Conservation (phyloP, 371 early-diverging fungal genomes). For the Mucor irregularis region DNA sequence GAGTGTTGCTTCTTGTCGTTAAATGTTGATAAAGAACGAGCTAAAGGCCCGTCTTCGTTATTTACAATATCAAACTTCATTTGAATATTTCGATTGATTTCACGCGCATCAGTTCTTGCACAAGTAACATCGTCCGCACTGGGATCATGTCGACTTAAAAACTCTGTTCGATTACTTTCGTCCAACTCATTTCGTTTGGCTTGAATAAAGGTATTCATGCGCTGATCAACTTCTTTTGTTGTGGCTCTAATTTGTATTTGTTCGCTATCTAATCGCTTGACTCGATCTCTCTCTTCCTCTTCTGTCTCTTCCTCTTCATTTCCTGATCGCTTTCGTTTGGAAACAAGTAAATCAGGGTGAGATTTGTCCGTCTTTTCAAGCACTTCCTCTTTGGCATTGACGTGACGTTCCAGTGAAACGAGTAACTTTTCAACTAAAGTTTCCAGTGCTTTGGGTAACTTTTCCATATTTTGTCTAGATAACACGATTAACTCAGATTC, state of each 20-base stretch:
- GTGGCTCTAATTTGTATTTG: constrained; percentile 53
- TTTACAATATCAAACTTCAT: constrained; percentile 81
- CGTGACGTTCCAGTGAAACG: constrained; percentile 35
- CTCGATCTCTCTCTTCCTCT: constrained; percentile 29
- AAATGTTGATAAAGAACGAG: constrained; percentile 47
- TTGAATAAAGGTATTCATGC: constrained; percentile 61
- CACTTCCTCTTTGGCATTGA: constrained; percentile 30
- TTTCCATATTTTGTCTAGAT: constrained; percentile 32
- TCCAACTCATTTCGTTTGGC: constrained; percentile 67
- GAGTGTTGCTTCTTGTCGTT: constrained; percentile 6
- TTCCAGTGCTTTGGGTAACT: constrained; percentile 37
- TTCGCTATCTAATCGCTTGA: constrained; percentile 37
- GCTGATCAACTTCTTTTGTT: constrained; percentile 41
- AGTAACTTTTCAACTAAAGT: constrained; percentile 35
- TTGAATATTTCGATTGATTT: constrained; percentile 78
- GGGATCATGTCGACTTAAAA: constrained; percentile 49
- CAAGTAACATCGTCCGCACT: constrained; percentile 49
- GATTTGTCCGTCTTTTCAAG: constrained; percentile 11
- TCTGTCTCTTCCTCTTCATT: constrained; percentile 17
- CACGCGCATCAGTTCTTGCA: constrained; percentile 72
- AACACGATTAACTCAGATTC: constrained; percentile 38
- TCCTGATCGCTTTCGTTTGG: constrained; percentile 22
- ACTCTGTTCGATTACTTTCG: constrained; percentile 72
- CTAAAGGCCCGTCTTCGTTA: constrained; percentile 75
- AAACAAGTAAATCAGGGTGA: constrained; percentile 14